Evolutionary conservation across 306 rosid genomes (phyloP).

Genomic region (Vigna unguiculata): DNA sequence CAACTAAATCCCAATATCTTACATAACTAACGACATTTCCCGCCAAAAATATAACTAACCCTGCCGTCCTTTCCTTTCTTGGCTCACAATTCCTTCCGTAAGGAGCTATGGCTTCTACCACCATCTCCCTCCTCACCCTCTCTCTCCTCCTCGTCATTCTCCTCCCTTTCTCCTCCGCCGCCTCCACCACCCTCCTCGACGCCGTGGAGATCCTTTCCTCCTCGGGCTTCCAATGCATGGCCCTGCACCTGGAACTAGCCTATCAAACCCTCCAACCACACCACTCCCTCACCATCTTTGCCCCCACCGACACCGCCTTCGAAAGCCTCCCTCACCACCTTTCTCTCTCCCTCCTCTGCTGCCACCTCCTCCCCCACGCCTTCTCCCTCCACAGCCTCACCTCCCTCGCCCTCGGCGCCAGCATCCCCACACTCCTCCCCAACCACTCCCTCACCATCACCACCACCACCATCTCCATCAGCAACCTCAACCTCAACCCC

Average conservation of each 20-base stretch:
- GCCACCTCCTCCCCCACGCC: slow-evolving; percentile 63
- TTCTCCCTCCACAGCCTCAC: slow-evolving; percentile 55
- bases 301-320: slow-evolving; percentile 58
- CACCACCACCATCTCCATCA: slow-evolving; percentile 49
- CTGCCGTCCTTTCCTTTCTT: background rate
- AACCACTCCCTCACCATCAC: slow-evolving; percentile 56
- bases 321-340: slow-evolving; percentile 42
- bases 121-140: slow-evolving; percentile 3
- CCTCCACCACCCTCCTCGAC: slow-evolving; percentile 48
- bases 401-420: slow-evolving; percentile 67
- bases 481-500: slow-evolving; percentile 55
- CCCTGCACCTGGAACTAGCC: slow-evolving; percentile 59
- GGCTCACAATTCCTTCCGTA: too few species aligned
- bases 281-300: slow-evolving; percentile 58
- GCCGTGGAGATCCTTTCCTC: slow-evolving; percentile 66
- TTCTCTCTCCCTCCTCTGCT: slow-evolving; percentile 57
- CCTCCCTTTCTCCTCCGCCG: slow-evolving; percentile 38
- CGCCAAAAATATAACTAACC: background rate
- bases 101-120: slow-evolving; percentile 53
- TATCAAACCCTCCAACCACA: slow-evolving; percentile 47
- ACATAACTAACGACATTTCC: background rate
- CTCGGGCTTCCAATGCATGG: slow-evolving; percentile 64
- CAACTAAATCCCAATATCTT: background rate
- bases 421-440: slow-evolving; percentile 56
- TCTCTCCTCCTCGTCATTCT: slow-evolving; percentile 38